These are phyloP conservation scores for Sclerotinia sclerotiorum DNA, from an alignment of 2,329 filamentous ascomycete species.

Conservation along the genomic window DNA sequence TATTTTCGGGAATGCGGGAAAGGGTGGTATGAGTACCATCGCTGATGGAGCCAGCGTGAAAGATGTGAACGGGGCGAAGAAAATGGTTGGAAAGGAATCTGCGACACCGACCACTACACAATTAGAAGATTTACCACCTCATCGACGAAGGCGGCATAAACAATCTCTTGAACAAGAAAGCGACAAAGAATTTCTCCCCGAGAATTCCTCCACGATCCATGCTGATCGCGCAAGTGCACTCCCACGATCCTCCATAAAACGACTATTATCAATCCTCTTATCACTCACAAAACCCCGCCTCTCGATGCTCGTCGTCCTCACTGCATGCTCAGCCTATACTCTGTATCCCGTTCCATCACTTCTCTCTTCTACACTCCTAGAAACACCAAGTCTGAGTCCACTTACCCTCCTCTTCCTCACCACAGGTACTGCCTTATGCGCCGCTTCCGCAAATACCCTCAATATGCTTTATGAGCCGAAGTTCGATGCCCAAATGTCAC, in stretches of 20 bases:
- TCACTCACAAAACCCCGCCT: slow-evolving; percentile 94
- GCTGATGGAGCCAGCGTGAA: slow-evolving; percentile 28
- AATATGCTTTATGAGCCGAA: slow-evolving; percentile 96
- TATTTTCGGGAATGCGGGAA: slow-evolving; percentile 28
- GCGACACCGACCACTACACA: slow-evolving; percentile 7
- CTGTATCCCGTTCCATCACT: slow-evolving; percentile 90
- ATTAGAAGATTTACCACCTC: slow-evolving; percentile 35
- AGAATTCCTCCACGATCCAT: slow-evolving; percentile 56
- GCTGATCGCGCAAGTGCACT: slow-evolving; percentile 51
- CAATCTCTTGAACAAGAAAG: slow-evolving; percentile 30
- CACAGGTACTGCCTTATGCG: slow-evolving; percentile 81
- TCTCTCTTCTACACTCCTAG: slow-evolving; percentile 64
- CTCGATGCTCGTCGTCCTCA: slow-evolving; percentile 85
- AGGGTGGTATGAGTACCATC: slow-evolving; percentile 30
- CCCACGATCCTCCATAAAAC: slow-evolving; percentile 56
- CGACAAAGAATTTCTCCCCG: slow-evolving; percentile 42
- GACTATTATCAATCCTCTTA: slow-evolving; percentile 76
- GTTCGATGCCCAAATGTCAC: slow-evolving; percentile 88
- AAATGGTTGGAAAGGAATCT: not conserved
- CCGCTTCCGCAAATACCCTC: slow-evolving; percentile 87
- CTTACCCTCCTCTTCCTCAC: slow-evolving; percentile 92
- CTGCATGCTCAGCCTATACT: slow-evolving; percentile 86
- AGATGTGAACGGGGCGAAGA: slow-evolving; percentile 4
- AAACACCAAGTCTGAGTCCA: slow-evolving; percentile 78
- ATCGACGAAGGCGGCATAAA: slow-evolving; percentile 38